Evolutionary conservation across 345 rosid species (phyloP).

Genomic region (Eutrema yunnanense): DNA sequence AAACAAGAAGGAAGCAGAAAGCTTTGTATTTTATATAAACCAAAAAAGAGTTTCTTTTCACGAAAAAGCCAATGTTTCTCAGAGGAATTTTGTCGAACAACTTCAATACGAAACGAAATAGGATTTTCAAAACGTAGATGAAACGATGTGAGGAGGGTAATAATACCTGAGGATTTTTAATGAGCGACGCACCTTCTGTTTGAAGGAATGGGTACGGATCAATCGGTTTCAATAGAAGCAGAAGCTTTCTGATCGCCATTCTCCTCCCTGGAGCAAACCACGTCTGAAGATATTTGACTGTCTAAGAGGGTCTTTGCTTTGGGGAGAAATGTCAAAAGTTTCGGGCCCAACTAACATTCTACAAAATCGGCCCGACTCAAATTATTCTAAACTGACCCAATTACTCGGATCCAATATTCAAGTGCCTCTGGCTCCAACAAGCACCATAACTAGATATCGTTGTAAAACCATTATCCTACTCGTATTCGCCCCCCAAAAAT

Average conservation of each 20-base stretch:
- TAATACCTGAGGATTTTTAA: conserved; percentile 48
- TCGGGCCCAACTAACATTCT: not conserved
- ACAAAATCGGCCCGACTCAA: not conserved
- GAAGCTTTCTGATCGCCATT: conserved; percentile 67
- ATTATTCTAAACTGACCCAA: not conserved
- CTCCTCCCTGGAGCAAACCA: not conserved
- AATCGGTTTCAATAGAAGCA: conserved; percentile 73
- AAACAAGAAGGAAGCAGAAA: not conserved
- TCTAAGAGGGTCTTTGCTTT: not conserved
- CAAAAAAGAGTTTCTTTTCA: not conserved
- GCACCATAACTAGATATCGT: too few species aligned
- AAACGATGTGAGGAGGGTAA: not conserved
- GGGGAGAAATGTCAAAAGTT: not conserved
- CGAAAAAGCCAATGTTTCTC: not conserved
- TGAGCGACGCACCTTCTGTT: conserved; percentile 29
- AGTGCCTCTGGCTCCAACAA: too few species aligned
- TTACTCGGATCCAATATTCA: too few species aligned
- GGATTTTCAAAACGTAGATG: not conserved
- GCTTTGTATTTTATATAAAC: not conserved
- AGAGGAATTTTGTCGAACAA: conserved; percentile 41
- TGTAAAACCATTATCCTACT: too few species aligned
- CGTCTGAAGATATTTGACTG: not conserved
- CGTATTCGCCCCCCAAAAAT: too few species aligned
- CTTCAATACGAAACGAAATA: conserved; percentile 3
- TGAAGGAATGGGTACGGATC: conserved; percentile 47